phyloP scores from a whole-genome alignment of 1,139 yeast species.

The Arxiozyma slooffiae region DNA sequence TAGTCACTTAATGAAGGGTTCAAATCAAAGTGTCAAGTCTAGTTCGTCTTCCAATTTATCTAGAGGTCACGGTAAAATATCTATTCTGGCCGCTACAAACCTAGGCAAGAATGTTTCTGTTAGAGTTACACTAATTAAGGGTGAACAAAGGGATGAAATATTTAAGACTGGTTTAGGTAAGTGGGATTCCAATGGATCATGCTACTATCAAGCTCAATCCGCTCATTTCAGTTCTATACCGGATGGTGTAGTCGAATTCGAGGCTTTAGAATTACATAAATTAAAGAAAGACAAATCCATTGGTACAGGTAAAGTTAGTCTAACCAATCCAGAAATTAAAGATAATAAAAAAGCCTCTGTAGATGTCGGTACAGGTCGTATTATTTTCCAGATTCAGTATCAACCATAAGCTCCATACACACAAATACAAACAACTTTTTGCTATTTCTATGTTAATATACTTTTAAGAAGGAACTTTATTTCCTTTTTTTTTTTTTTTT shows the following conservation, averaged over 20 bases:
- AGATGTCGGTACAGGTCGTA: slow-evolving; percentile 25
- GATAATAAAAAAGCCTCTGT: slow-evolving; percentile 25
- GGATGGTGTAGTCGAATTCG: slow-evolving; percentile 49
- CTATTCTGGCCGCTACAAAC: slow-evolving; percentile 36
- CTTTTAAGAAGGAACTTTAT: neutral
- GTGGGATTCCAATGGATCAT: slow-evolving; percentile 38
- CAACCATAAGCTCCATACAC: neutral
- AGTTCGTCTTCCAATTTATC: slow-evolving; percentile 1
- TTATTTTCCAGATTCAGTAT: slow-evolving; percentile 23
- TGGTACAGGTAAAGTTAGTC: slow-evolving; percentile 40
- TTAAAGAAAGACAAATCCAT: slow-evolving; percentile 63
- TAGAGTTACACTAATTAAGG: slow-evolving; percentile 43
- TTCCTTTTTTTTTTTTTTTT: neutral
- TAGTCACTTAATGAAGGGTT: neutral
- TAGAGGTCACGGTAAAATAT: slow-evolving; percentile 3
- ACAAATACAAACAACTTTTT: slow-evolving; percentile 3
- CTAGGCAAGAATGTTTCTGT: slow-evolving; percentile 38
- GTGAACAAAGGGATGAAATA: slow-evolving; percentile 47
- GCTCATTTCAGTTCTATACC: slow-evolving; percentile 57
- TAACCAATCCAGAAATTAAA: slow-evolving; percentile 27
- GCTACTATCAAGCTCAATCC: slow-evolving; percentile 52
- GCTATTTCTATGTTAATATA: neutral
- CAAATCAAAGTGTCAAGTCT: neutral
- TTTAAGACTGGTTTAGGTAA: slow-evolving; percentile 58
- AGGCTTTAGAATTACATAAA: slow-evolving; percentile 57